Evolutionary conservation across 2,329 filamentous ascomycete species (phyloP), one percentile per base, ranked within the genome.

Genomic region (Aspergillus japonicus): DNA sequence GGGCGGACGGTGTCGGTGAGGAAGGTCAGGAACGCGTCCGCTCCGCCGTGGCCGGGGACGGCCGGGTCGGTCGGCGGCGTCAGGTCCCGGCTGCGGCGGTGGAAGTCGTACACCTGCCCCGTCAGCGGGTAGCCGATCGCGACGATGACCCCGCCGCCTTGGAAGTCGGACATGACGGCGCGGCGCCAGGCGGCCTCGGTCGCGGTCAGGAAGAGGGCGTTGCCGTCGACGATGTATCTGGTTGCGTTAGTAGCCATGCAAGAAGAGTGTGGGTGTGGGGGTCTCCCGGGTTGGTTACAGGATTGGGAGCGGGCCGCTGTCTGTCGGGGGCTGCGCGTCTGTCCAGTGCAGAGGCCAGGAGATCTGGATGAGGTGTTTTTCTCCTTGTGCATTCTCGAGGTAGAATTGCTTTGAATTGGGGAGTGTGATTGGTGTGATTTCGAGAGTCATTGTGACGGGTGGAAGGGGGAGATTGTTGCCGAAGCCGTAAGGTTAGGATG

Each of bases 221-320:
- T 69, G 10, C 67, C 67, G 24, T 69, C 67, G 19, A 69, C 63
- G 14, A 67, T 61, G 50, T 69, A 69, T 54, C 67, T 67, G 50
- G 16, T 19, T 47, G 44, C 26, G 7, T 29, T 29, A 23, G 23
- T 23, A 23, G 23, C 23, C 23, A 23, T 23, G 23, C 23, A 23
- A 23, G 23, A 23, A 23, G 23, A 2, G 23, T 23, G 6, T 14
- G 1, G 24, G 19, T 4, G 10, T 14, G 2, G 24, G 19, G 14
- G 10, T 26, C 12, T n/a, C 31, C 31, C 11, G 7, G 50, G 12
- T 19, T 14, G 11, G 11, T 21, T 55, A 61, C 55, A 52, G 50
- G 16, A 61, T 50, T 0, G 59, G 59, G 1, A 57, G 33, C 1
- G 50, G 35, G 19, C 44, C 54, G 8, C 58, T 49, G 4, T 57